Evolutionary conservation across 129 eudicot genomes (phyloP).

Genomic region (Pulicaria dysenterica): DNA sequence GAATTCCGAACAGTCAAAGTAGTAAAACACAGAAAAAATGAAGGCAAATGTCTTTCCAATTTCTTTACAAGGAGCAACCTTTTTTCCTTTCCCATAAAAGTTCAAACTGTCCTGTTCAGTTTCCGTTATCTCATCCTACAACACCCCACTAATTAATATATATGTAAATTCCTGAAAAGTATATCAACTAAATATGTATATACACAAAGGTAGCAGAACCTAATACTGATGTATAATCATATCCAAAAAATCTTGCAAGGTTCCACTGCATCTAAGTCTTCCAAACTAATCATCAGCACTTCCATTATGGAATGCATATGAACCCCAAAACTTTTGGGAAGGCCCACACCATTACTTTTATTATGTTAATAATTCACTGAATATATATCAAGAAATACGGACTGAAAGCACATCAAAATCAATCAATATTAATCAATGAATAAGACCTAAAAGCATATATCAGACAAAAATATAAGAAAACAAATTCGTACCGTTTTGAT

Average conservation of each 20-base stretch:
- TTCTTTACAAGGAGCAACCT: neutral
- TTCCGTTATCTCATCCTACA: constrained; percentile 19
- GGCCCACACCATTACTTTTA: constrained; percentile 20
- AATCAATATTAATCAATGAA: constrained; percentile 7
- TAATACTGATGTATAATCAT: neutral
- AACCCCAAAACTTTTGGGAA: constrained; percentile 17
- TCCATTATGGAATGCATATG: constrained; percentile 9
- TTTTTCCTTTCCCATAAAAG: constrained; percentile 17
- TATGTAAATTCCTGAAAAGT: constrained; percentile 19
- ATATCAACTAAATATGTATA: constrained; percentile 8
- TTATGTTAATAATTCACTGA: neutral
- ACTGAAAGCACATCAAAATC: neutral
- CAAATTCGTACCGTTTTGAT: constrained; percentile 56
- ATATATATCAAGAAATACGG: neutral
- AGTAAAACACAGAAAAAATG: neutral
- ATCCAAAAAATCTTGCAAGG: neutral
- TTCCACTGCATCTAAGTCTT: neutral
- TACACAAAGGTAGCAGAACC: too few relatives aligned
- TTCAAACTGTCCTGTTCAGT: constrained; percentile 6
- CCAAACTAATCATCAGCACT: constrained; percentile 18
- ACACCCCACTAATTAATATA: constrained; percentile 10
- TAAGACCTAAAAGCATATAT: neutral
- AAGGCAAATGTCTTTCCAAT: constrained; percentile 11
- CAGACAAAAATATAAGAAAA: constrained; percentile 13
- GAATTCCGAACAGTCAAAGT: neutral